A percentile compares a stretch with the other conserved stretches of the same genome.
Conservation (phyloP, 2,329 filamentous ascomycete genomes). For the Cladophialophora immunda region DNA sequence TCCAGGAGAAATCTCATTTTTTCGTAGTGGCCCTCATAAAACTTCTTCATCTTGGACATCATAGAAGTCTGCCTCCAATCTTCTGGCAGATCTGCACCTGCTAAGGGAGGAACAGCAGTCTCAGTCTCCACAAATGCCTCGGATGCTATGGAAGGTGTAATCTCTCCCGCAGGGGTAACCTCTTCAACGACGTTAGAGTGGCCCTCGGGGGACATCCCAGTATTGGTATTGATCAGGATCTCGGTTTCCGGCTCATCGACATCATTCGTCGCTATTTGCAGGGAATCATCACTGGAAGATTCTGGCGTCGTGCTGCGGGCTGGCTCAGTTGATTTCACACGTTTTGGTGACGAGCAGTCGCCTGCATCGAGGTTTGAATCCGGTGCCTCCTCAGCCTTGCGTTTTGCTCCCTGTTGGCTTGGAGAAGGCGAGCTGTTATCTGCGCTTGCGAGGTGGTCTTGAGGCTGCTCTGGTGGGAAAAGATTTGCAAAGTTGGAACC, state of each 20-base stretch:
- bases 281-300: not conserved
- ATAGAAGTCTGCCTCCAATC: no score
- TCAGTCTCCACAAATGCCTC: not conserved
- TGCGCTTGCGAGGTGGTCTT: not conserved
- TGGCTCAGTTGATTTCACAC: not conserved
- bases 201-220: not conserved
- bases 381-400: not conserved
- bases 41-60: no score
- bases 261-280: not conserved
- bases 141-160: not conserved
- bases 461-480: not conserved
- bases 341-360: slow-evolving; percentile 3
- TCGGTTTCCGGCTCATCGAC: not conserved
- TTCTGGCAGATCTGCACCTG: no score
- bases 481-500: not conserved
- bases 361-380: not conserved
- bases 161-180: not conserved
- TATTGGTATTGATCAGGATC: not conserved
- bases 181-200: not conserved
- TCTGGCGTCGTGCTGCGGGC: not conserved
- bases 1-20: no score
- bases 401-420: not conserved
- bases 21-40: no score
- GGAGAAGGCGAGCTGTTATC: not conserved
- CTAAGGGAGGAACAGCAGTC: not conserved